Evolutionary conservation across 1,284 basidiomycete genomes (phyloP).

Genomic region (Moesziomyces parantarcticus): DNA sequence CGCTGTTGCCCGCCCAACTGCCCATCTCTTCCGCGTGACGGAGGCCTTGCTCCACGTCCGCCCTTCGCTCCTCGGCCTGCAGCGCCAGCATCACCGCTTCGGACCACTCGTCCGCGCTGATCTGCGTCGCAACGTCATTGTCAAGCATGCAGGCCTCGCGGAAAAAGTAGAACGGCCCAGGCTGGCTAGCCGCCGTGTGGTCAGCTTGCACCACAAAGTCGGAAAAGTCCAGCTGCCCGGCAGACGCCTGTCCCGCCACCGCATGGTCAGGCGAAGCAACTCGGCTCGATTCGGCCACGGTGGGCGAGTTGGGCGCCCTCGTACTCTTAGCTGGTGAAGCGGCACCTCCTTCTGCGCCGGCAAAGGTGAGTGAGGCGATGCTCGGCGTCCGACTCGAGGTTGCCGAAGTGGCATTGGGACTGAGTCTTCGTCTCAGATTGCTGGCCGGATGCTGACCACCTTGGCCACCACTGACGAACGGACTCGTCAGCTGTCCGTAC

Average conservation of each 20-base stretch:
- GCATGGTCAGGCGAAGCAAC: slow-evolving; percentile 24
- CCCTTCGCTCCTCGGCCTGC: slow-evolving; percentile 21
- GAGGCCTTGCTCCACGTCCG: slow-evolving; percentile 28
- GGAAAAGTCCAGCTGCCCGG: slow-evolving; percentile 15
- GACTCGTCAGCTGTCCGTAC: slow-evolving; percentile 44
- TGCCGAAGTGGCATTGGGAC: slow-evolving; percentile 13
- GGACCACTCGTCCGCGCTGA: slow-evolving; percentile 30
- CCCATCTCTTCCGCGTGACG: slow-evolving; percentile 49
- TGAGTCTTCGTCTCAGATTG: slow-evolving; percentile 6
- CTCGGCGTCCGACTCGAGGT: slow-evolving; percentile 42
- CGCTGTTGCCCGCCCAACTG: slow-evolving; percentile 40
- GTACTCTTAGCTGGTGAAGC: slow-evolving; percentile 21
- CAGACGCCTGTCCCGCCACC: background rate
- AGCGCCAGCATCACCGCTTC: slow-evolving; percentile 37
- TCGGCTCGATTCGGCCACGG: slow-evolving; percentile 17
- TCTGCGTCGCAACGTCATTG: slow-evolving; percentile 20
- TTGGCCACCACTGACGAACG: slow-evolving; percentile 33
- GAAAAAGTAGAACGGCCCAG: slow-evolving; percentile 41
- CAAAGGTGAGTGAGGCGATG: slow-evolving; percentile 33
- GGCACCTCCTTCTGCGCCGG: slow-evolving; percentile 15
- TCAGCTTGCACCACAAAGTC: slow-evolving; percentile 31
- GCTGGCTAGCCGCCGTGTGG: slow-evolving; percentile 20
- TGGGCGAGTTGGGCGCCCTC: slow-evolving; percentile 29
- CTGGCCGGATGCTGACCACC: slow-evolving; percentile 2
- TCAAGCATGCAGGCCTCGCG: slow-evolving; percentile 40